Conservation (phyloP, 1,284 basidiomycete species). For the Leccinum pachyderme region DNA sequence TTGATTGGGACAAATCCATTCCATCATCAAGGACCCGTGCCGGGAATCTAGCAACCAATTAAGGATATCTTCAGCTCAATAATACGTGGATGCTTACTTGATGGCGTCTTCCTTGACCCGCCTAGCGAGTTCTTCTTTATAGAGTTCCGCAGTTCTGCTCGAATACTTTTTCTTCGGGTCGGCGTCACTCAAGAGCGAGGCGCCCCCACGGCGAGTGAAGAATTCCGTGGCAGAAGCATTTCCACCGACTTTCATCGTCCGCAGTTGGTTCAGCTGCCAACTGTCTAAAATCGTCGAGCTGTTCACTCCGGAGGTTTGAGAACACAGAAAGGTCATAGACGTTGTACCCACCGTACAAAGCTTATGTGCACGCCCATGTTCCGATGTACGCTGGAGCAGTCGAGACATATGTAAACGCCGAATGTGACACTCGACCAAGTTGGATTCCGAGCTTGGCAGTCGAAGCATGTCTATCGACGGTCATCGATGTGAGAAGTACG, state of each 20-base stretch:
- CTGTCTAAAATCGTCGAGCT: slow-evolving; percentile 97
- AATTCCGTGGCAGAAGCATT: slow-evolving; percentile 90
- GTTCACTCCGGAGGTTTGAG: slow-evolving; percentile 22
- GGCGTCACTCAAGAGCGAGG: slow-evolving; percentile 65
- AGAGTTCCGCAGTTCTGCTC: slow-evolving; percentile 78
- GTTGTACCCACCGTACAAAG: slow-evolving; percentile 80
- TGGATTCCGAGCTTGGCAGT: slow-evolving; percentile 95
- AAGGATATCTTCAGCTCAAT: background rate
- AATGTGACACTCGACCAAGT: slow-evolving; percentile 98
- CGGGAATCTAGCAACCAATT: slow-evolving; percentile 57
- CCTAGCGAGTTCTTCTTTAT: slow-evolving; percentile 89
- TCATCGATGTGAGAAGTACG: slow-evolving; percentile 5
- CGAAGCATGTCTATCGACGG: slow-evolving; percentile 81
- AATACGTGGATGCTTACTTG: slow-evolving; percentile 44
- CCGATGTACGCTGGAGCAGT: slow-evolving; percentile 93
- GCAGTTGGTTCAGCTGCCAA: slow-evolving; percentile 90
- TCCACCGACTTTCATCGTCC: slow-evolving; percentile 96
- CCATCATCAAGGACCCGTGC: slow-evolving; percentile 80
- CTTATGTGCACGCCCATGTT: slow-evolving; percentile 99
- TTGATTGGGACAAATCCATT: slow-evolving; percentile 45
- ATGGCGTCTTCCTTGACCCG: slow-evolving; percentile 80
- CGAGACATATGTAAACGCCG: slow-evolving; percentile 96
- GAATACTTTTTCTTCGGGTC: slow-evolving; percentile 92
- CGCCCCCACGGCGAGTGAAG: slow-evolving; percentile 84
- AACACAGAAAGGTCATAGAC: background rate